Percentiles rank a stretch among this genome's conserved stretches.
These are phyloP conservation scores for Monosporozyma aerobia DNA, from an alignment of 805 yeast species.

Conservation along the genomic window DNA sequence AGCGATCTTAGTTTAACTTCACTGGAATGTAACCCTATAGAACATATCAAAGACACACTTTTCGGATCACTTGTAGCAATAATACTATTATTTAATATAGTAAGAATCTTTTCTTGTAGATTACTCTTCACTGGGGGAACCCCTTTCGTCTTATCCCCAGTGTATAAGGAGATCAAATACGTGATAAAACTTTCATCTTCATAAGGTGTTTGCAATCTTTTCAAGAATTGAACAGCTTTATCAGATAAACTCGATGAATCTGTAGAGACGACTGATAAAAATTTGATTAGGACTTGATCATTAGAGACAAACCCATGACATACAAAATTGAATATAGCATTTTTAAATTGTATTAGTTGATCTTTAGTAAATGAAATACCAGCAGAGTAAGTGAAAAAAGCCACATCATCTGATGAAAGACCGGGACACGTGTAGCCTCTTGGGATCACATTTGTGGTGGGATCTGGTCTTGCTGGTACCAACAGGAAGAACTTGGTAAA, in stretches of 20 bases:
- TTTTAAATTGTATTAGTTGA: constrained; percentile 36
- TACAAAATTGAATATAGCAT: constrained; percentile 30
- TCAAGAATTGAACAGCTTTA: constrained; percentile 41
- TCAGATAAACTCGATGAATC: constrained; percentile 51
- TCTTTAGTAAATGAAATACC: constrained; percentile 49
- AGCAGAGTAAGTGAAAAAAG: constrained; percentile 60
- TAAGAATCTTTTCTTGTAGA: constrained; percentile 49
- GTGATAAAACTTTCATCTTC: constrained; percentile 41
- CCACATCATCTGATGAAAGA: constrained; percentile 43
- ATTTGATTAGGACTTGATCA: constrained; percentile 34
- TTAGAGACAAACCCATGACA: constrained; percentile 33
- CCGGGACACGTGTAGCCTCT: constrained; percentile 53
- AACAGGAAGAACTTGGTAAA: constrained; percentile 52
- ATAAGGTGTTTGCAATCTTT: constrained; percentile 41
- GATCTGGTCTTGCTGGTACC: constrained; percentile 35
- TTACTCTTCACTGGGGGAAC: constrained; percentile 45
- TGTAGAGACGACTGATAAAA: constrained; percentile 53
- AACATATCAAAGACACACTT: constrained; percentile 40
- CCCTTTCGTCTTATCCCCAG: constrained; percentile 37
- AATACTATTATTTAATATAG: constrained; percentile 43
- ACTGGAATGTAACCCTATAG: constrained; percentile 49
- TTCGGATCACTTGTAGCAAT: constrained; percentile 35
- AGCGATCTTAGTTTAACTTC: constrained; percentile 46
- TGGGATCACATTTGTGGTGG: constrained; percentile 32
- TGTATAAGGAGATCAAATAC: constrained; percentile 38